phyloP scores from a whole-genome alignment of 805 yeast genomes.

The Candida ipomoeae region DNA sequence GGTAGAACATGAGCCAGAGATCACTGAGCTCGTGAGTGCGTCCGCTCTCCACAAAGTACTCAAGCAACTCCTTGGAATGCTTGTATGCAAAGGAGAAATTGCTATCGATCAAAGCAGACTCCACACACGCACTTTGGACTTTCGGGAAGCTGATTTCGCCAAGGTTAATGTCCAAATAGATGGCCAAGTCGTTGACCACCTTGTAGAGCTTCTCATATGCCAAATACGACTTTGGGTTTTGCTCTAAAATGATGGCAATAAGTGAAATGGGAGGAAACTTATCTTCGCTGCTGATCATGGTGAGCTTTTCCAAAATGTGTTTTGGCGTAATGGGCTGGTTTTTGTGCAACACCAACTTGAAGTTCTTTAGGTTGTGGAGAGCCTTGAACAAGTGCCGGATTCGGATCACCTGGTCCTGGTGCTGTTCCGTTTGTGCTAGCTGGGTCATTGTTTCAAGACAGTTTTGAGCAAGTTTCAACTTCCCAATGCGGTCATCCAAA shows the following conservation, averaged over 20 bases:
- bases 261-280: constrained; percentile 20
- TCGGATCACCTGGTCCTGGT: constrained; percentile 17
- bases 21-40: constrained; percentile 21
- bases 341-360: constrained; percentile 22
- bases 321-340: constrained; percentile 16
- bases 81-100: constrained; percentile 59
- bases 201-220: constrained; percentile 39
- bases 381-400: constrained; percentile 37
- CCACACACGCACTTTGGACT: constrained; percentile 52
- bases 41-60: constrained; percentile 16
- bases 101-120: constrained; percentile 57
- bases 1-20: constrained; percentile 71
- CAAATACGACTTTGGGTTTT: constrained; percentile 49
- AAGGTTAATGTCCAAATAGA: constrained; percentile 31
- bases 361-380: constrained; percentile 31
- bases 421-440: background rate
- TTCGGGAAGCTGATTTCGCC: constrained; percentile 24
- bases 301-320: constrained; percentile 14
- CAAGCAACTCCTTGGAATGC: constrained; percentile 37
- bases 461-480: constrained; percentile 21
- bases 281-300: constrained; percentile 5
- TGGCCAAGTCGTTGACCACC: constrained; percentile 38
- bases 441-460: constrained; percentile 24
- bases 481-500: constrained; percentile 33
- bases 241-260: constrained; percentile 45